These are phyloP conservation scores for Capsella rubella DNA, from an alignment of 441 rosid genomes.

Conservation along the genomic window DNA sequence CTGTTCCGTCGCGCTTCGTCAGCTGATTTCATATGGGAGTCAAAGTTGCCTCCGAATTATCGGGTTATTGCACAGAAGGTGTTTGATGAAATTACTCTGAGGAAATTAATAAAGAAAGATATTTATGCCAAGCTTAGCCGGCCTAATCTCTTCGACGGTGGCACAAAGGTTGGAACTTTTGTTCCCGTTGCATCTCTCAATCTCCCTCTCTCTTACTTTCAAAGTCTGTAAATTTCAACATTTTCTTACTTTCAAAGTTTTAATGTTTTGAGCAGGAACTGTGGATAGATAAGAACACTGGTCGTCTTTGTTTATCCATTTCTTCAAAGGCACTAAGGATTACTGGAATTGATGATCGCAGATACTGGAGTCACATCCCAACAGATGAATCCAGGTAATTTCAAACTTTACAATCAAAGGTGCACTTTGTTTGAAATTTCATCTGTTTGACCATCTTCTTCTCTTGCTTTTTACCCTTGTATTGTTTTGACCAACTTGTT, in stretches of 20 bases:
- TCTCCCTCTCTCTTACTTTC: neutral
- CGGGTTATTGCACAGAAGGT: slow-evolving; percentile 50
- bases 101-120: slow-evolving; percentile 56
- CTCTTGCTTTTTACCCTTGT: neutral
- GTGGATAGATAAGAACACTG: slow-evolving; percentile 75
- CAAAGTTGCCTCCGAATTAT: slow-evolving; percentile 73
- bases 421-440: neutral
- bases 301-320: slow-evolving; percentile 69
- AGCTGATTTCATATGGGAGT: slow-evolving; percentile 90
- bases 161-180: slow-evolving; percentile 59
- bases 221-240: neutral
- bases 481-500: neutral
- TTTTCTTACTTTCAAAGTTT: neutral
- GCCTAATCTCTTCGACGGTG: slow-evolving; percentile 62
- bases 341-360: slow-evolving; percentile 80
- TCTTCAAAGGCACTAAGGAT: slow-evolving; percentile 68
- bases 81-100: slow-evolving; percentile 51
- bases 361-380: slow-evolving; percentile 72
- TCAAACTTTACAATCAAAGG: neutral
- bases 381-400: slow-evolving; percentile 72
- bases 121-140: slow-evolving; percentile 58
- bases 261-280: slow-evolving; percentile 53
- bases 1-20: slow-evolving; percentile 78
- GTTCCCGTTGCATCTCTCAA: neutral
- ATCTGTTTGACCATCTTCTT: neutral